Conservation (phyloP, 495 filamentous ascomycete species). For the Podospora sp. region DNA sequence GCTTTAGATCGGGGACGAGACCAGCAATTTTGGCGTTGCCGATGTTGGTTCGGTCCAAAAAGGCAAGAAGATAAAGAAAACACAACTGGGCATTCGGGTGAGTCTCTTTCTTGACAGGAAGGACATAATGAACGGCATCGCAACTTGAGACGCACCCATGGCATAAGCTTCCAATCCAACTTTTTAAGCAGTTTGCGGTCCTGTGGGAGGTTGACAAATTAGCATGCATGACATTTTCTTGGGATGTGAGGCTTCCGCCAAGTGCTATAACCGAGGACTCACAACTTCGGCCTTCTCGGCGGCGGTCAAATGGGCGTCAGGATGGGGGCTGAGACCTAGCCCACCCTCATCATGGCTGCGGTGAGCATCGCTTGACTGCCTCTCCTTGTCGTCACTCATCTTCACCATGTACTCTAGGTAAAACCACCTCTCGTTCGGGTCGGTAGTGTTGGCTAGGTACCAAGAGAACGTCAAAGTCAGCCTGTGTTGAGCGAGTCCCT, state of each 20-base stretch:
- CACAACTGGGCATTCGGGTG: conserved; percentile 55
- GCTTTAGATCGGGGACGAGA: conserved; percentile 60
- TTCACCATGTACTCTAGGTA: conserved; percentile 26
- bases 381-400: conserved; percentile 35
- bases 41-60: conserved; percentile 82
- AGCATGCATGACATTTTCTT: conserved; percentile 1
- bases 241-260: too few species aligned
- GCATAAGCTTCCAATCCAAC: conserved; percentile 71
- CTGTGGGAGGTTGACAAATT: conserved; percentile 39
- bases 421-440: conserved; percentile 12
- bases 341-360: conserved; percentile 33
- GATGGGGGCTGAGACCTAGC: conserved; percentile 49
- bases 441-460: conserved; percentile 8
- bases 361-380: conserved; percentile 35
- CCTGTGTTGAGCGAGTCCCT: neutral
- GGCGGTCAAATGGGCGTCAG: conserved; percentile 67
- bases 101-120: neutral
- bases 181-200: conserved; percentile 70
- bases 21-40: conserved; percentile 88
- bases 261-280: conserved; percentile 36
- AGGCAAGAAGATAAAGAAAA: conserved; percentile 81
- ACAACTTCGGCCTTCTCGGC: conserved; percentile 71
- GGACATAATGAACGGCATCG: neutral
- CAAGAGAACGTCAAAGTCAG: neutral
- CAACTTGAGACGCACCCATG: conserved; percentile 56